Percentiles rank a stretch among this genome's conserved stretches.
Evolutionary conservation across 306 rosid genomes (phyloP).

Genomic region (Cucumis sativus): DNA sequence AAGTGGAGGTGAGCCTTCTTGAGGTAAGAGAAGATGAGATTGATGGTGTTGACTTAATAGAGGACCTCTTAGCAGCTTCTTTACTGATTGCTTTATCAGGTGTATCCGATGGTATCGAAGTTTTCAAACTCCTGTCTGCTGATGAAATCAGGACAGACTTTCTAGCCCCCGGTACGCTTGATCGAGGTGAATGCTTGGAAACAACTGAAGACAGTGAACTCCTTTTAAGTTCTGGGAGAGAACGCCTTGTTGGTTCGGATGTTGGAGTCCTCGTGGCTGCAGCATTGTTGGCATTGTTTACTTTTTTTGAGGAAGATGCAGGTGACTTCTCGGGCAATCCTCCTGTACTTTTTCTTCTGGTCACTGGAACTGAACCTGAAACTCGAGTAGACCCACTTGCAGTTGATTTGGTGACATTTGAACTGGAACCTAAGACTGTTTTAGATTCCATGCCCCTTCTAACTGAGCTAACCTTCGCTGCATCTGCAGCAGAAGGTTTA

Average conservation of each 20-base stretch:
- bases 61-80: constrained; percentile 30
- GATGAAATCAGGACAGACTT: constrained; percentile 30
- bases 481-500: constrained; percentile 21
- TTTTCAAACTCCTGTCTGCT: constrained; percentile 25
- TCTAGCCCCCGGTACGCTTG: constrained; percentile 24
- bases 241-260: constrained; percentile 39
- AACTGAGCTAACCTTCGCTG: constrained; percentile 24
- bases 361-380: constrained; percentile 30
- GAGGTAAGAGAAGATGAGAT: constrained; percentile 26
- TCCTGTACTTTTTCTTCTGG: constrained; percentile 66
- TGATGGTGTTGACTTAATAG: constrained; percentile 37
- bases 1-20: constrained; percentile 32
- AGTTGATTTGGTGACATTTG: constrained; percentile 28
- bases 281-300: constrained; percentile 14
- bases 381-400: constrained; percentile 26
- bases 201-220: constrained; percentile 40
- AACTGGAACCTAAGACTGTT: constrained; percentile 21
- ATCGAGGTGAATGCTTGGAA: constrained; percentile 25
- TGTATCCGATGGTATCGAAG: constrained; percentile 23
- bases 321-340: constrained; percentile 45
- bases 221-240: constrained; percentile 63
- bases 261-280: constrained; percentile 18
- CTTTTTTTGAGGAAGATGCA: constrained; percentile 23
- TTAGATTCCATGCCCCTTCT: constrained; percentile 40
- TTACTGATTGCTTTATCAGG: constrained; percentile 27